Evolutionary conservation across 139 green algal species (phyloP), one percentile per base, ranked within the genome.

Genomic region (Chlamydomonas schloesseri): DNA sequence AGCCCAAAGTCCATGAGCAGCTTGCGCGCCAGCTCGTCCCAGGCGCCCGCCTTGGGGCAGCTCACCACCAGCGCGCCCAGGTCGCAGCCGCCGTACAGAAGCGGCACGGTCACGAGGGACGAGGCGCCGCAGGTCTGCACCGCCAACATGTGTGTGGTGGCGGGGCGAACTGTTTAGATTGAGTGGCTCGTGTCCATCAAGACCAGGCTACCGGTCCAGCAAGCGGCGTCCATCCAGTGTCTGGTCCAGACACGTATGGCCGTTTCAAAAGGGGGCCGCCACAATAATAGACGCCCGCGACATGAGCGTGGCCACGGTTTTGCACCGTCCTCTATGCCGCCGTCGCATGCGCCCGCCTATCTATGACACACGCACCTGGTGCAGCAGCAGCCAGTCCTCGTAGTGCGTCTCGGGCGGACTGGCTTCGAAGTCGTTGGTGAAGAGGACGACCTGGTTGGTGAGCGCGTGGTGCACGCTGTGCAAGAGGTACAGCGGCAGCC

Each of bases 1-100:
- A 77, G 37, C 31, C 71, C 71, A 0, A 77, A 62, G 71, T 77
- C 71, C 42, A 77, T 77, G 10, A 77, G 71, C 71, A 77, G 42
- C 71, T 77, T 77, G 24, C 71, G 71, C 24, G 42, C 71, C 42
- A 24, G 26, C 71, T 58, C 71, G 42, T 77, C 71, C 31, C 36
- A 77, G 42, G 42, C 37, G 37, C 71, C 71, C 8, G 42, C 23
- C 37, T 23, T 34, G 18, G 53, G 55, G 75, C 75, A 53, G 33
- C n/a, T 60, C 20, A 71, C 75, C 24, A 68, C 20, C 31, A 82
- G 57, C 34, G 75, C 75, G 5, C 75, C 75, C 53, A 82, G 75
- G 57, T 82, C 75, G 42, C 58, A 68, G 24, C 75, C 75, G 24
- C 55, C 75, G 37, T 68, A 82, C 53, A 82, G 55, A 31, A 82